Base-by-base conservation (phyloP, 208 protist species). In the Crithidia mellificae region DNA sequence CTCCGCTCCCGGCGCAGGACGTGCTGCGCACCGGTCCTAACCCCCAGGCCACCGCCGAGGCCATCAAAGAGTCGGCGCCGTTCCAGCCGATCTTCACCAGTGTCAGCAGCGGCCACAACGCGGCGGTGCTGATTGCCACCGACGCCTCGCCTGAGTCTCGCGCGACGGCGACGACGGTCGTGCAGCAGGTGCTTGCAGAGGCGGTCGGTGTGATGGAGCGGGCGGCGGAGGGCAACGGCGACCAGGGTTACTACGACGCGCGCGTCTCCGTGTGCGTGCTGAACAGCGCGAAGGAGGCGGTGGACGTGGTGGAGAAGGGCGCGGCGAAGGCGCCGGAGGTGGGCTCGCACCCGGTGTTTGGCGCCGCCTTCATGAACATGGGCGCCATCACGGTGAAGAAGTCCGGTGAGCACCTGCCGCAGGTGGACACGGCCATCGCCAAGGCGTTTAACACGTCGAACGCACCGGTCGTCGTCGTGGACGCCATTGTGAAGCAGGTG, bases 401-500 rank as follows among this genome's bases (percentile, higher is more conserved):
- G 6, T 51, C 52, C 2, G 46, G 50, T 6, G 34, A 51, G 62
- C 41, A 63, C 29, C 68, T 75, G 57, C 52, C 34, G 20, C 24
- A 74, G 39, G 64, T 81, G 43, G 50, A 77, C n/a, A 54, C 52
- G 11, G 68, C 65, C 7, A 66, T 87, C 27, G 39, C 72, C 43
- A 52, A 20, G 20, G 71, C 66, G 30, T 74, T 39, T 32, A 74
- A 39, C 41, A 58, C 51, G n/a, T 61, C 68, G 15, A 68, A 77
- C 30, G 65, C 63, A 14, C 68, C 75, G 19, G 67, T 87, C 7
- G 50, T 78, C 12, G 72, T 81, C 8, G 62, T 81, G 17, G 72
- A 87, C 38, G 72, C 79, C n/a, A 56, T 90, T 4, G 50, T 85
- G 27, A 90, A 90, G 63, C 84, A 90, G 78, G 32, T 80, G 19